Percentiles rank a stretch among this genome's conserved stretches.
These are phyloP conservation scores for Thermomyces lanuginosus DNA, from an alignment of 2,329 filamentous ascomycete species.

Conservation along the genomic window DNA sequence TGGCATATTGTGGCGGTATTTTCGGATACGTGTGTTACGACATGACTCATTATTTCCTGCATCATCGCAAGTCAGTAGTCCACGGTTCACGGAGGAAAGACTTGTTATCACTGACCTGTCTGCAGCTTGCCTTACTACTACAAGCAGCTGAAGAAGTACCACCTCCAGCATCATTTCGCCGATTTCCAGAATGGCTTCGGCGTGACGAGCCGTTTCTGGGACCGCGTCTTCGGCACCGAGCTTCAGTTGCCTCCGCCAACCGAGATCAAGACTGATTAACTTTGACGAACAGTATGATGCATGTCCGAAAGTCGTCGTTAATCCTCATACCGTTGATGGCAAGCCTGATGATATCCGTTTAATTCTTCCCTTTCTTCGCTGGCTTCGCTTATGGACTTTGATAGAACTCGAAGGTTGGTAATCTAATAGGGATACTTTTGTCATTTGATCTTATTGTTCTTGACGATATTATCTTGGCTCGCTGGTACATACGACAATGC, in stretches of 20 bases:
- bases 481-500: too few relatives aligned
- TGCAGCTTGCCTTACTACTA: conserved; percentile 67
- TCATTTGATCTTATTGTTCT: too few relatives aligned
- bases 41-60: conserved; percentile 94
- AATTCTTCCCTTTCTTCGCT: too few relatives aligned
- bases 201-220: conserved; percentile 94
- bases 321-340: too few relatives aligned
- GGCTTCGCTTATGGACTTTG: too few relatives aligned
- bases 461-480: too few relatives aligned
- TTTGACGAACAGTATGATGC: too few relatives aligned
- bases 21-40: conserved; percentile 97
- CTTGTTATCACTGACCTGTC: conserved; percentile 7
- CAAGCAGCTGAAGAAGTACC: conserved; percentile 88
- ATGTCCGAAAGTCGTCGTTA: too few relatives aligned
- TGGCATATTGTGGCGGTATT: conserved; percentile 74
- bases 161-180: conserved; percentile 91
- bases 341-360: too few relatives aligned
- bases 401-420: too few relatives aligned
- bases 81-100: too few relatives aligned
- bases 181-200: conserved; percentile 97
- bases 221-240: conserved; percentile 78
- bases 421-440: too few relatives aligned
- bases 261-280: conserved; percentile 21
- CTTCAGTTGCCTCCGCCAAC: conserved; percentile 34
- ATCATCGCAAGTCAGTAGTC: conserved; percentile 70